A percentile compares a stretch with the other conserved stretches of the same genome.
Conservation (phyloP, 2,329 filamentous ascomycete genomes). For the Epichloe hybrida region DNA sequence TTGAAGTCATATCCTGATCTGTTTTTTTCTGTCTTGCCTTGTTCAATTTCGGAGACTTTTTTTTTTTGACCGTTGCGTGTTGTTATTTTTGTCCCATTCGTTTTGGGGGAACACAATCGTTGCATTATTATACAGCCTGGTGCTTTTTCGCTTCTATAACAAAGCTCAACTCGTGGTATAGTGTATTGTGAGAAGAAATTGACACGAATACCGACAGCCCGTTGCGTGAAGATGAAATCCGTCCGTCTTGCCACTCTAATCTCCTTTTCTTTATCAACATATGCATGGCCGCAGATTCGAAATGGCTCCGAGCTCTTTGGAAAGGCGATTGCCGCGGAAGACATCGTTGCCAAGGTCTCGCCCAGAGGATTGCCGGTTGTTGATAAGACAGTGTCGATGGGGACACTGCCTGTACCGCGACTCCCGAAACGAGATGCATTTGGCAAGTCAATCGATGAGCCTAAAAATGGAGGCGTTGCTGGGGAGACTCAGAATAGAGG, state of each 20-base stretch:
- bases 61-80: no score
- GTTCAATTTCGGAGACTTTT: background rate
- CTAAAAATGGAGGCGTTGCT: background rate
- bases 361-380: background rate
- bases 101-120: no score
- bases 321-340: background rate
- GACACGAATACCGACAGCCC: no score
- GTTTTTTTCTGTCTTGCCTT: background rate
- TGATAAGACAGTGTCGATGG: background rate
- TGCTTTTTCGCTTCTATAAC: background rate
- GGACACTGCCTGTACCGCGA: conserved; percentile 7
- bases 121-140: background rate
- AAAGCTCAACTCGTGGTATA: background rate
- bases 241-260: conserved; percentile 1
- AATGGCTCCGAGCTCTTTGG: conserved; percentile 4
- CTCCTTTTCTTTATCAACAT: conserved; percentile 3
- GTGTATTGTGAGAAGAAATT: no score
- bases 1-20: background rate
- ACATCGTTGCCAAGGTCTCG: background rate
- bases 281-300: conserved; percentile 7
- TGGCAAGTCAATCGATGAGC: background rate
- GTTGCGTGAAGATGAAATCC: no score
- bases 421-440: background rate
- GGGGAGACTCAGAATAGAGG: background rate
- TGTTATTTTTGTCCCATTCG: no score